A percentile compares a stretch with the other conserved stretches of the same genome.
Evolutionary conservation across 2,329 filamentous ascomycete species (phyloP).

Genomic region (Colletotrichum musicola): DNA sequence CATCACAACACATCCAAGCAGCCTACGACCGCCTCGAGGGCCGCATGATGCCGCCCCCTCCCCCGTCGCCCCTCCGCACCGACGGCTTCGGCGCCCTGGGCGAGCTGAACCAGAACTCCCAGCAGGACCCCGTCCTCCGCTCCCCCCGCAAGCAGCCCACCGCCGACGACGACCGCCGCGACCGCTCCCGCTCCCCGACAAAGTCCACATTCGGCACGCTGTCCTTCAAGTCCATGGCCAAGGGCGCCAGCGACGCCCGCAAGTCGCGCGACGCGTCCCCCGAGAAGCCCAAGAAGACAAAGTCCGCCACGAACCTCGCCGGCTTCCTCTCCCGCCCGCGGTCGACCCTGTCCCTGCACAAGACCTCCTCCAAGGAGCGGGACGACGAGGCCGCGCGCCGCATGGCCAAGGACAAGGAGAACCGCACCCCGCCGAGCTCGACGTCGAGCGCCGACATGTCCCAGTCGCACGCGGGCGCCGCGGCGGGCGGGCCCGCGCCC

Average conservation of each 20-base stretch:
- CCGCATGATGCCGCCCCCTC: constrained; percentile 43
- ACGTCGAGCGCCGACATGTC: constrained; percentile 54
- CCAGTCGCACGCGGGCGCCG: not conserved
- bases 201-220: constrained; percentile 59
- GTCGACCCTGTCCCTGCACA: constrained; percentile 76
- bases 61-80: constrained; percentile 51
- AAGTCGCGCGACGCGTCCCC: constrained; percentile 62
- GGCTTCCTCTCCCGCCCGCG: constrained; percentile 81
- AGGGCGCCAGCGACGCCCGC: constrained; percentile 46
- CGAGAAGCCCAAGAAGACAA: constrained; percentile 80
- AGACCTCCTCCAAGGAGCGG: constrained; percentile 54
- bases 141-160: constrained; percentile 53
- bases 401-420: constrained; percentile 81
- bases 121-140: constrained; percentile 53
- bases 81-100: constrained; percentile 57
- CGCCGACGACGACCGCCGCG: constrained; percentile 44
- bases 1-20: constrained; percentile 36
- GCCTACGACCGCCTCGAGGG: constrained; percentile 38
- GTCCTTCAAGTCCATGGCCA: constrained; percentile 58
- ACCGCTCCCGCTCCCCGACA: constrained; percentile 54
- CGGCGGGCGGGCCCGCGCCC: constrained; percentile 54
- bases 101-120: constrained; percentile 68
- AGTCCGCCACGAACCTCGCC: constrained; percentile 86
- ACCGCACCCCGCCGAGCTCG: constrained; percentile 72
- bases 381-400: constrained; percentile 56